A percentile compares a stretch with the other conserved stretches of the same genome.
These are phyloP conservation scores for Mortierella sp. DNA, from an alignment of 371 early-diverging fungal genomes.

Conservation along the genomic window DNA sequence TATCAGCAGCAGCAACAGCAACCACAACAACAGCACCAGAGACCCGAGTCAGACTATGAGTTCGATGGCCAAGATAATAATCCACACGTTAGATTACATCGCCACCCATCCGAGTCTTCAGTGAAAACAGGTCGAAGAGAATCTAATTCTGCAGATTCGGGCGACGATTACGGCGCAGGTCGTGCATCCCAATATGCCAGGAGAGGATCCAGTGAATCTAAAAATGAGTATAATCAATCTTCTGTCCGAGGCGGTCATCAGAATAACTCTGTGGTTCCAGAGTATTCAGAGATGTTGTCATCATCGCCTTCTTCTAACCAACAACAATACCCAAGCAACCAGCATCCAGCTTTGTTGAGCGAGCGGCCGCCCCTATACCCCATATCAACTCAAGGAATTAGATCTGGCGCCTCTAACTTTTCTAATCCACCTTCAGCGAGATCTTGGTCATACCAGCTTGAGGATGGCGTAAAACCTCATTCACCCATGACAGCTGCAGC, in stretches of 20 bases:
- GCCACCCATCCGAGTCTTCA: slow-evolving; percentile 29
- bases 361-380: slow-evolving; percentile 28
- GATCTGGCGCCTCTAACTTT: background rate
- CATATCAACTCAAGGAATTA: slow-evolving; percentile 10
- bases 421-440: slow-evolving; percentile 8
- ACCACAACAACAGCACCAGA: background rate
- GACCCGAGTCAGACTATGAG: slow-evolving; percentile 18
- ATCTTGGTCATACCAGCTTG: slow-evolving; percentile 16
- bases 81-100: slow-evolving; percentile 9
- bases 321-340: background rate
- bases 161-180: slow-evolving; percentile 13
- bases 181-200: background rate
- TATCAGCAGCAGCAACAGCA: slow-evolving; percentile 7
- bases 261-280: background rate
- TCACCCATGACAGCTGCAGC: slow-evolving; percentile 1
- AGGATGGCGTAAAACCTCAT: slow-evolving; percentile 6
- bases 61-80: slow-evolving; percentile 5
- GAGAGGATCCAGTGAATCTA: slow-evolving; percentile 15
- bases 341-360: background rate
- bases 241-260: background rate
- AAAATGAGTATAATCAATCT: background rate
- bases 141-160: slow-evolving; percentile 25
- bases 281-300: background rate
- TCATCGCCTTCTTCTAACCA: background rate
- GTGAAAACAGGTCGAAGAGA: slow-evolving; percentile 8